Conservation (phyloP, 1,284 basidiomycete genomes). For the Malassezia restricta region DNA sequence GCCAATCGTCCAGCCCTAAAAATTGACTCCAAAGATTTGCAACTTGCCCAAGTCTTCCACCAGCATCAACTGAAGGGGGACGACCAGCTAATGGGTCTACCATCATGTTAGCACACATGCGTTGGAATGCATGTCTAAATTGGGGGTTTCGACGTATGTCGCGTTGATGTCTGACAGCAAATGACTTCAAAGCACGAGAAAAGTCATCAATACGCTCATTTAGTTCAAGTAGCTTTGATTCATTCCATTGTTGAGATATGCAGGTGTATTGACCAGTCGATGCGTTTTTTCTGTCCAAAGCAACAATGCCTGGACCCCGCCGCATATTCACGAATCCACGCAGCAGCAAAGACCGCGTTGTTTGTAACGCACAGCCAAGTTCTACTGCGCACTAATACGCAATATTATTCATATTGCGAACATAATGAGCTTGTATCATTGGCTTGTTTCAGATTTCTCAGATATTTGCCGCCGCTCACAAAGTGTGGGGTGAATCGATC, state of each 20-base stretch:
- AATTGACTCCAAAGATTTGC: constrained; percentile 74
- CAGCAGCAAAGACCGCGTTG: neutral
- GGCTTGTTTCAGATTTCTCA: no score
- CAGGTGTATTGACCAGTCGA: constrained; percentile 56
- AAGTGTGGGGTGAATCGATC: no score
- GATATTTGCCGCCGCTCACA: no score
- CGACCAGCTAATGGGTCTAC: constrained; percentile 69
- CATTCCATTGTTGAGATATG: constrained; percentile 67
- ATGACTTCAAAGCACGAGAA: constrained; percentile 63
- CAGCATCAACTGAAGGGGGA: constrained; percentile 4
- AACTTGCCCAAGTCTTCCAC: constrained; percentile 50
- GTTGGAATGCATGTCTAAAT: constrained; percentile 83
- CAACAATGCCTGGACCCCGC: constrained; percentile 50
- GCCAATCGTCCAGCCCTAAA: constrained; percentile 78
- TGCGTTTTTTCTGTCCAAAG: constrained; percentile 48
- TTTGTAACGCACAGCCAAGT: neutral
- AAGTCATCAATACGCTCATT: constrained; percentile 71
- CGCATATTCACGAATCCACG: constrained; percentile 43
- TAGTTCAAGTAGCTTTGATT: constrained; percentile 64
- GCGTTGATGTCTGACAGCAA: constrained; percentile 69
- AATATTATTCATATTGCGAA: no score
- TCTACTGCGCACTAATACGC: neutral
- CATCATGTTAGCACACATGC: constrained; percentile 87
- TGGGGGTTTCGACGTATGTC: constrained; percentile 72
- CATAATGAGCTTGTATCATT: no score